Conservation (phyloP, 169 alveolate genomes). For the Cystoisospora suis region DNA sequence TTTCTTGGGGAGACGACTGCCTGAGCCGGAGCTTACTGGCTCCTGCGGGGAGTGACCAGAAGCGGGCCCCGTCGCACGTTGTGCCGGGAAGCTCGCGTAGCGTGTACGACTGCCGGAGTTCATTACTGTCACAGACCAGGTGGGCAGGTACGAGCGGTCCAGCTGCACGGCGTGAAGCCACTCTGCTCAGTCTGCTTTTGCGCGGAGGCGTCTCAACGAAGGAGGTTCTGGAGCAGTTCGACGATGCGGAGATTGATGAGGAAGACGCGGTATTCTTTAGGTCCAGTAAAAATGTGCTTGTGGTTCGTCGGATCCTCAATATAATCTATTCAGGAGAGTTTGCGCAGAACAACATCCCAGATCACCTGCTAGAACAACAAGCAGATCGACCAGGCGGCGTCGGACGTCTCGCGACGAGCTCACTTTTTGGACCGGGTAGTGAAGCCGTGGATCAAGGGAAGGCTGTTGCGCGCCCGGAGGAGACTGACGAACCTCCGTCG, state of each 20-base stretch:
- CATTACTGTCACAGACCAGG: too few relatives aligned
- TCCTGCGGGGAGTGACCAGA: too few relatives aligned
- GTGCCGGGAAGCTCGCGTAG: too few relatives aligned
- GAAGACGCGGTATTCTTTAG: constrained; percentile 48
- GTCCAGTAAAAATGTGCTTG: constrained; percentile 56
- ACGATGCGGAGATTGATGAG: constrained; percentile 32
- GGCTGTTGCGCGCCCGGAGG: too few relatives aligned
- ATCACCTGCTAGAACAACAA: neutral
- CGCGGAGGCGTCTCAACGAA: constrained; percentile 5
- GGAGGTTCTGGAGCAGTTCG: neutral
- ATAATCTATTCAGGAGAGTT: constrained; percentile 11
- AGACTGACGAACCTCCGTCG: too few relatives aligned
- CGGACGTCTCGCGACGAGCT: neutral
- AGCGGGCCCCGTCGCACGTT: too few relatives aligned
- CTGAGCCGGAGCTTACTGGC: too few relatives aligned
- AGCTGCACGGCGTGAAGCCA: constrained; percentile 7
- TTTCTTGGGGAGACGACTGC: too few relatives aligned
- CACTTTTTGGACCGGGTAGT: too few relatives aligned
- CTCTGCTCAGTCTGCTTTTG: constrained; percentile 13
- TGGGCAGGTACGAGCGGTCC: too few relatives aligned
- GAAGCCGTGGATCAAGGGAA: too few relatives aligned
- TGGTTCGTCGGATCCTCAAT: constrained; percentile 41
- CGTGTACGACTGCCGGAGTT: too few relatives aligned
- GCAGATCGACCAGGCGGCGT: neutral
- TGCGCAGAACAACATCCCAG: constrained; percentile 33